Conservation (phyloP, 2,329 filamentous ascomycete species). For the Colletotrichum sp. region DNA sequence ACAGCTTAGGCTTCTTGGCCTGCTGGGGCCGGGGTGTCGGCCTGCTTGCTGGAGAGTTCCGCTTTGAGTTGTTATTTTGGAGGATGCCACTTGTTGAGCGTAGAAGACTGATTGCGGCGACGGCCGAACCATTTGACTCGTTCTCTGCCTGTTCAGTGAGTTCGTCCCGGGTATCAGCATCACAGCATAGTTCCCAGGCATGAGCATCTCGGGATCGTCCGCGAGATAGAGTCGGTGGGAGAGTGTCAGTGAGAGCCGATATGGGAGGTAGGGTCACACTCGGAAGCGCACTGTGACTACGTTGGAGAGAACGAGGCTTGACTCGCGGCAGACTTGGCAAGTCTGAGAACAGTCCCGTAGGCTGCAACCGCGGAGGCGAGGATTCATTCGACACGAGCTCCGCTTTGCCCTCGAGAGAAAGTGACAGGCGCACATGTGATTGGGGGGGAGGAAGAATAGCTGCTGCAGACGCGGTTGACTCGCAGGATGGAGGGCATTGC, state of each 20-base stretch:
- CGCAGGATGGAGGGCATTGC: constrained; percentile 47
- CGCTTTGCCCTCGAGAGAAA: constrained; percentile 91
- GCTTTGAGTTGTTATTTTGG: constrained; percentile 66
- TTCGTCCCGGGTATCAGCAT: constrained; percentile 79
- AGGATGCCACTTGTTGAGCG: constrained; percentile 67
- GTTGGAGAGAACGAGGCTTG: constrained; percentile 56
- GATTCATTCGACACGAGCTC: constrained; percentile 76
- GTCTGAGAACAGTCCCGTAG: constrained; percentile 54
- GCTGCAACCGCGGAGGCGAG: constrained; percentile 68
- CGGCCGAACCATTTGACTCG: constrained; percentile 79
- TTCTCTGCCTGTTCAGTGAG: constrained; percentile 82
- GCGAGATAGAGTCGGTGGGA: constrained; percentile 62
- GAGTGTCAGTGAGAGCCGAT: constrained; percentile 55
- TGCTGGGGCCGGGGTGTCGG: constrained; percentile 32
- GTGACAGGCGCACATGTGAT: constrained; percentile 75
- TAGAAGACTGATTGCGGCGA: constrained; percentile 81
- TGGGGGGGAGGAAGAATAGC: constrained; percentile 38
- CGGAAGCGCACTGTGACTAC: constrained; percentile 73
- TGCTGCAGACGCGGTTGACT: constrained; percentile 40
- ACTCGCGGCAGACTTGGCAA: constrained; percentile 52
- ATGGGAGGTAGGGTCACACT: constrained; percentile 64
- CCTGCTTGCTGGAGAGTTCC: constrained; percentile 55
- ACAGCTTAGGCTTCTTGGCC: constrained; percentile 68
- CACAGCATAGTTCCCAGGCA: constrained; percentile 90
- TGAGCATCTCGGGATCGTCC: constrained; percentile 87